phyloP scores from a whole-genome alignment of 805 yeast genomes.

The Hanseniaspora taiwanica region DNA sequence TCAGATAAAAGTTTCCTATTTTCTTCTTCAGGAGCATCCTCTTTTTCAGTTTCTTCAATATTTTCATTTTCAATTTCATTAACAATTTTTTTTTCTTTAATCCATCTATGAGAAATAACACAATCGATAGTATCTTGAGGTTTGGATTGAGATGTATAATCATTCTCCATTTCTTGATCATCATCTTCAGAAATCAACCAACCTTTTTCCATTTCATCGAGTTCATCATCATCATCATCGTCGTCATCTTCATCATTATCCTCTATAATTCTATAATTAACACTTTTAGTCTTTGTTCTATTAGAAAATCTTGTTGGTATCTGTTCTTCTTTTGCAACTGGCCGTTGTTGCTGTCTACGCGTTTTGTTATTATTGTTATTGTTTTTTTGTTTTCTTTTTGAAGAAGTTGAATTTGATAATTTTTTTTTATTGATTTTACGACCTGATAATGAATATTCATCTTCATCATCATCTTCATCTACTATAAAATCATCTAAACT shows the following conservation, averaged over 20 bases:
- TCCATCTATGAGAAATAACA: conserved; percentile 43
- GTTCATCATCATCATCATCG: conserved; percentile 15
- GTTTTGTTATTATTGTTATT: conserved; percentile 13
- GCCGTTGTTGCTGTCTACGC: conserved; percentile 6
- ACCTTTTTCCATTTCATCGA: conserved; percentile 14
- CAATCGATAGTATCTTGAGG: conserved; percentile 25
- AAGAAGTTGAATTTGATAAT: conserved; percentile 6
- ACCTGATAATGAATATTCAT: conserved; percentile 13
- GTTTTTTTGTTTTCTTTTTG: conserved; percentile 6
- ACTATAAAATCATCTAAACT: conserved; percentile 17
- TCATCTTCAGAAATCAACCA: conserved; percentile 10
- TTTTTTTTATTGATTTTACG: conserved; percentile 10
- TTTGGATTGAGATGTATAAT: conserved; percentile 1
- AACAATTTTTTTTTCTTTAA: conserved; percentile 2
- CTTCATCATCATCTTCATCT: conserved; percentile 21
- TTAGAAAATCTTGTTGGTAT: conserved; percentile 65
- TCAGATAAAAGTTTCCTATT: conserved; percentile 20
- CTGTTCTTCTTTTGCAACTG: conserved; percentile 11
- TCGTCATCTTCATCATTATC: conserved; percentile 18
- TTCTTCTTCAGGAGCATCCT: conserved; percentile 14
- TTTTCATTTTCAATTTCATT: background rate
- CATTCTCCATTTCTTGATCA: conserved; percentile 3
- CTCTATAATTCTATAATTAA: conserved; percentile 53
- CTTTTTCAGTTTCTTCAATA: conserved; percentile 23
- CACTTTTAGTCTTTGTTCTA: conserved; percentile 39